Evolutionary conservation across 345 rosid species (phyloP), one percentile per base, ranked within the genome.

Genomic region (Leavenworthia alabamica): DNA sequence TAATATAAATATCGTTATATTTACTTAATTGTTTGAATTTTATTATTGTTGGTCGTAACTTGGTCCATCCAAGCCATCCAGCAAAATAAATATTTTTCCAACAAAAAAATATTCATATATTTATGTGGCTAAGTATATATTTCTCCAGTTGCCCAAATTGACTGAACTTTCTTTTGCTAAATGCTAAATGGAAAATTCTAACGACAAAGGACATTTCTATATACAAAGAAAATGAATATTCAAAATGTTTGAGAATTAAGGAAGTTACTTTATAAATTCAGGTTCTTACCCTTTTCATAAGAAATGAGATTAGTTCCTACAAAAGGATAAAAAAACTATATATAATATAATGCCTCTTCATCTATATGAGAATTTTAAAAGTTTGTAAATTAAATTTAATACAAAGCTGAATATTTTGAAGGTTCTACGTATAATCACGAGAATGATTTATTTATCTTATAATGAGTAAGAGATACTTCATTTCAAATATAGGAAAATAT

Each of bases 81-180:
- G n/a, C n/a, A 26, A 37, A 32, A 32, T 3, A 12, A 35, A 35
- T 35, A 35, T 35, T 12, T 35, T 12, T 35, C 5, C 1, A 35
- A 4, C 11, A 35, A 3, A 15, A 26, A 44, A 17, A 36, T 9
- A 42, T 6, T 45, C 43, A 14, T 5, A 22, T 7, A 10, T 15
- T 64, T 48, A 35, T 50, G 55, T 52, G 58, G 42, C 19, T 39
- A 33, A 27, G 26, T 48, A 33, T 9, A 36, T 11, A 20, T 36
- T 19, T 62, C 42, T 23, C 12, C 17, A 57, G 84, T 77, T 73
- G 84, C 79, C 86, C 58, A 77, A 74, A 65, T 85, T 85, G 86
- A 82, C 88, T 77, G 56, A 70, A 43, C 15, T 28, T 58, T n/a
- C 4, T 55, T 49, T 14, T 19, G 29, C 47, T 7, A 14, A 20